A percentile compares a stretch with the other conserved stretches of the same genome.
phyloP scores from a whole-genome alignment of 257 asterid species.

The Ballota nigra region DNA sequence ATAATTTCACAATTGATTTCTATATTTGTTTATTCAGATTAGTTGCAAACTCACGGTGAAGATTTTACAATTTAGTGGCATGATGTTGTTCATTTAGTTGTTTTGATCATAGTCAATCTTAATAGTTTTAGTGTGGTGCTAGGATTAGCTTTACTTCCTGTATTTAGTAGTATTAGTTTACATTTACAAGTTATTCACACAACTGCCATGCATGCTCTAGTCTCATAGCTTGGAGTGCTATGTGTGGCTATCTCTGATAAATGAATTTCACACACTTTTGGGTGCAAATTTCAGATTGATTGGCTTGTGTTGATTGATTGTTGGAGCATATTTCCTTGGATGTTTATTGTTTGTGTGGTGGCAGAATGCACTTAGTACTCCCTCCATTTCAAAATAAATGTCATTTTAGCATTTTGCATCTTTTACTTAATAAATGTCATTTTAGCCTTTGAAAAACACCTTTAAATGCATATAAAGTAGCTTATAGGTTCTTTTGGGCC shows the following conservation, averaged over 20 bases:
- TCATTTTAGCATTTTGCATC: no score
- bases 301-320: background rate
- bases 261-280: background rate
- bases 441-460: no score
- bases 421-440: no score
- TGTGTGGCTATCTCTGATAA: background rate
- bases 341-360: conserved; percentile 2
- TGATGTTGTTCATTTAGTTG: background rate
- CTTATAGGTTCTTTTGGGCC: no score
- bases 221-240: conserved; percentile 9
- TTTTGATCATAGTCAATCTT: background rate
- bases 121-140: background rate
- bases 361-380: conserved; percentile 14
- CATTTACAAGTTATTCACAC: background rate
- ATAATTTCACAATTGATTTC: background rate
- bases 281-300: background rate
- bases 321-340: background rate
- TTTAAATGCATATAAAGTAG: no score
- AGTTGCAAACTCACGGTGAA: conserved; percentile 12
- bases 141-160: background rate
- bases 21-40: background rate
- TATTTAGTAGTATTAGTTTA: background rate
- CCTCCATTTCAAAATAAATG: no score
- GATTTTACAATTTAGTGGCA: background rate
- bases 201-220: background rate